Conservation (phyloP, 345 rosid genomes). For the Populus nigra region DNA sequence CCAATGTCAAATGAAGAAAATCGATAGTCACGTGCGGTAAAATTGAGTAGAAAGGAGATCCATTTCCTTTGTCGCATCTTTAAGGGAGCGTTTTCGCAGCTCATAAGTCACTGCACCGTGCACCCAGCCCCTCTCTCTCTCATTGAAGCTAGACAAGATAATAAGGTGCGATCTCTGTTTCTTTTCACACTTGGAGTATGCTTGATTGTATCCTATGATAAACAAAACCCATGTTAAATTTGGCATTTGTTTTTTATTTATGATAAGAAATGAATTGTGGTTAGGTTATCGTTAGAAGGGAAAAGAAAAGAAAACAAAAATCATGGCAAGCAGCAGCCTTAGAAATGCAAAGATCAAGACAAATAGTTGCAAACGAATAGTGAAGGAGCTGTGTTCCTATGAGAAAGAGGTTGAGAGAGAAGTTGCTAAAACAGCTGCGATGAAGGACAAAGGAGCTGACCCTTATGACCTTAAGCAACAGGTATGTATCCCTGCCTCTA, state of each 20-base stretch:
- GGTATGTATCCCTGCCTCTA: constrained; percentile 30
- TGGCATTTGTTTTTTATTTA: no score
- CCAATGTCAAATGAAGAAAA: no score
- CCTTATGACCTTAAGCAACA: constrained; percentile 94
- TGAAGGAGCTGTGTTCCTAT: constrained; percentile 79
- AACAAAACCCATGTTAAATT: no score
- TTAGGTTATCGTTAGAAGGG: background rate
- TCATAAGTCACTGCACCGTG: background rate
- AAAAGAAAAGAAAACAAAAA: background rate
- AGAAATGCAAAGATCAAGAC: constrained; percentile 80
- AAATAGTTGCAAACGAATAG: constrained; percentile 70
- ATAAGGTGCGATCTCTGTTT: background rate
- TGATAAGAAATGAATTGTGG: background rate
- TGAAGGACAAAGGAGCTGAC: constrained; percentile 91
- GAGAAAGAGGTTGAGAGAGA: constrained; percentile 95
- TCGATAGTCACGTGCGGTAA: background rate
- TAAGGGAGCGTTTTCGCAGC: background rate
- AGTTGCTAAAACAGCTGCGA: constrained; percentile 77
- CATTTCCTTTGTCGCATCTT: background rate
- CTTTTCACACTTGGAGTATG: background rate
- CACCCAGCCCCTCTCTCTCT: background rate
- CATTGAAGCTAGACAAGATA: background rate
- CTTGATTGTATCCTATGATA: no score
- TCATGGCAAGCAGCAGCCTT: constrained; percentile 31
- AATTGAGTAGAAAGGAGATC: background rate